Percentiles rank a stretch among this genome's conserved stretches.
phyloP scores from a whole-genome alignment of 73 alveolate genomes.

The Urostyla sp. region DNA sequence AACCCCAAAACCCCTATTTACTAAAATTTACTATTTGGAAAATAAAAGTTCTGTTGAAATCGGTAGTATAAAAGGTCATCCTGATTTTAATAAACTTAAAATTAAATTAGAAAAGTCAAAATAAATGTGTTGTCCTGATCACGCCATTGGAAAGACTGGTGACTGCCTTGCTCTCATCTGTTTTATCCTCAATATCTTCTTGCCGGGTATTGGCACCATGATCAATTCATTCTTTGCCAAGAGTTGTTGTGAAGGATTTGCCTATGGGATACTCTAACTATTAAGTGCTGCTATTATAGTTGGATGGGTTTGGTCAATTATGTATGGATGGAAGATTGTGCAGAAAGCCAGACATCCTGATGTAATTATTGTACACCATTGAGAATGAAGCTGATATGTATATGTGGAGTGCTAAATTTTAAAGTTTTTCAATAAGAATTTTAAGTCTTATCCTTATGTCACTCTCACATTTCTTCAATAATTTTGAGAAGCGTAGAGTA shows the following conservation, averaged over 20 bases:
- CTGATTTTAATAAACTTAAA: neutral
- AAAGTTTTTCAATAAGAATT: too few species aligned
- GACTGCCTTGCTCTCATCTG: conserved; percentile 39
- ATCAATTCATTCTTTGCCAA: conserved; percentile 38
- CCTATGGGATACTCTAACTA: conserved; percentile 15
- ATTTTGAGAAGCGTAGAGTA: neutral
- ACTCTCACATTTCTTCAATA: neutral
- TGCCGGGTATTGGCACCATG: conserved; percentile 60
- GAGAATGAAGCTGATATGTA: neutral
- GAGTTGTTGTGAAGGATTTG: conserved; percentile 8
- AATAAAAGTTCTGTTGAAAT: too few species aligned
- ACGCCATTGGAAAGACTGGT: neutral
- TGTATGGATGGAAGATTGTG: conserved; percentile 40
- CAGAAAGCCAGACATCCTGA: neutral
- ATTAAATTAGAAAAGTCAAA: too few species aligned
- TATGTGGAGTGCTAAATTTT: neutral
- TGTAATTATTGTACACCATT: conserved; percentile 1
- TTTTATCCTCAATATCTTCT: conserved; percentile 50
- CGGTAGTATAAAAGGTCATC: too few species aligned
- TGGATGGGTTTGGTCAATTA: conserved; percentile 64
- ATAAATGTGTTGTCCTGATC: conserved; percentile 60
- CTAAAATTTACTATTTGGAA: too few species aligned
- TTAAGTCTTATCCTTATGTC: neutral
- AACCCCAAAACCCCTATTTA: neutral
- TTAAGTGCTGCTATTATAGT: conserved; percentile 8